A percentile compares a stretch with the other conserved stretches of the same genome.
Evolutionary conservation across 1,139 yeast species (phyloP).

Genomic region (Sporopachydermia cereana): DNA sequence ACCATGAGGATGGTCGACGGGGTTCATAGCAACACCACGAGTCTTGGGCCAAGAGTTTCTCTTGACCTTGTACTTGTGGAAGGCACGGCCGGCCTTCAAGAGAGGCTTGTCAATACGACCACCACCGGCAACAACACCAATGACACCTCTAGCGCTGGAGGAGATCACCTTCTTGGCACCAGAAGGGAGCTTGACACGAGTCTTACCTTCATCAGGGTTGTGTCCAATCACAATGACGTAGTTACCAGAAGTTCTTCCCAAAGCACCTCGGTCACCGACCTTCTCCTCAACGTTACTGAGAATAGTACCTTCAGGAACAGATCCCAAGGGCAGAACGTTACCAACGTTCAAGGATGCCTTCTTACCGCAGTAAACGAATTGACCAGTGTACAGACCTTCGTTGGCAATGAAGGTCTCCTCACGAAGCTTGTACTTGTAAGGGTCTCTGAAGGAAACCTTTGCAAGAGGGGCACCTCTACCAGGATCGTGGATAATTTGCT

Average conservation of each 20-base stretch:
- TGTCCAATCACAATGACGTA: slow-evolving; percentile 98
- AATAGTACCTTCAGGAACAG: slow-evolving; percentile 99
- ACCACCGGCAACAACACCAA: slow-evolving; percentile 99
- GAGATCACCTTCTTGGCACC: slow-evolving; percentile 96
- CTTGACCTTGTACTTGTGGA: slow-evolving; percentile 98
- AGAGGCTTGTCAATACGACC: slow-evolving; percentile 99
- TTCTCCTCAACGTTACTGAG: slow-evolving; percentile 97
- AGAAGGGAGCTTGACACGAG: slow-evolving; percentile 98
- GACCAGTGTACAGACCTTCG: slow-evolving; percentile 99
- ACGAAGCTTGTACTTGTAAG: slow-evolving; percentile 96
- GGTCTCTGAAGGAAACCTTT: slow-evolving; percentile 98
- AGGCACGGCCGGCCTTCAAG: slow-evolving; percentile 99
- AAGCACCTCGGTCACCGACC: slow-evolving; percentile 99
- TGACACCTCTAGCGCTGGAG: slow-evolving; percentile 97
- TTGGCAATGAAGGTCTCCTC: slow-evolving; percentile 98
- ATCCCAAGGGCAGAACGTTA: slow-evolving; percentile 92
- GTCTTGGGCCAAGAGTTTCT: slow-evolving; percentile 99
- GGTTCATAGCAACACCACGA: slow-evolving; percentile 99
- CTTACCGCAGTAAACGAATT: slow-evolving; percentile 97
- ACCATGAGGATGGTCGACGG: slow-evolving; percentile 99
- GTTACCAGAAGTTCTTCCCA: slow-evolving; percentile 99
- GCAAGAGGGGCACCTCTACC: slow-evolving; percentile 99
- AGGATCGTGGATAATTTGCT: slow-evolving; percentile 98
- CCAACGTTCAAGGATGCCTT: slow-evolving; percentile 96
- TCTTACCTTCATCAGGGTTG: slow-evolving; percentile 98